Percentiles rank a stretch among this genome's conserved stretches.
These are phyloP conservation scores for Hypoxylon sp. DNA, from an alignment of 2,329 filamentous ascomycete genomes.

Conservation along the genomic window DNA sequence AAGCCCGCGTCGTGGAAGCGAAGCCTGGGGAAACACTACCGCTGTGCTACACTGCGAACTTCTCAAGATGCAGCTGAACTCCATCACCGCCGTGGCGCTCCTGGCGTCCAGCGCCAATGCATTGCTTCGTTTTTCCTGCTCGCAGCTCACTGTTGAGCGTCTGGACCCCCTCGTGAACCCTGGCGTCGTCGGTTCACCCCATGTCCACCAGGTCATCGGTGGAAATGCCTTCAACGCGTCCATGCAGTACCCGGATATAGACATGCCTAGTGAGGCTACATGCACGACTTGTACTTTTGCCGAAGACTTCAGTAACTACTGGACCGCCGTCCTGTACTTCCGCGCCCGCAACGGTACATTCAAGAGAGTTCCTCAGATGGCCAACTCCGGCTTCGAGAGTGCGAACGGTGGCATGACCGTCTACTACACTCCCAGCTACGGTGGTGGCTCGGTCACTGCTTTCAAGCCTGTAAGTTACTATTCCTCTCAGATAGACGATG, in stretches of 20 bases:
- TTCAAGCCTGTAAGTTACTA: constrained; percentile 48
- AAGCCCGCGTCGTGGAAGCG: constrained; percentile 5
- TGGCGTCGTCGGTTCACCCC: constrained; percentile 56
- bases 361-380: constrained; percentile 42
- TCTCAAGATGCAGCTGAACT: constrained; percentile 30
- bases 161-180: constrained; percentile 40
- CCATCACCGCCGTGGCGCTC: constrained; percentile 23
- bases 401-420: constrained; percentile 42
- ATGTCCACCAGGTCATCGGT: constrained; percentile 64
- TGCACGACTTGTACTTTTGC: constrained; percentile 36
- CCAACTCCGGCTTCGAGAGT: constrained; percentile 43
- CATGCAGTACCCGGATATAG: constrained; percentile 32
- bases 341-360: constrained; percentile 46
- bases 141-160: constrained; percentile 56
- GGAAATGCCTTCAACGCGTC: constrained; percentile 50
- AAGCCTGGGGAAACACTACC: constrained; percentile 2
- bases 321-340: constrained; percentile 49
- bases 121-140: constrained; percentile 52
- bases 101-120: constrained; percentile 25
- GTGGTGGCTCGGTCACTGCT: constrained; percentile 49
- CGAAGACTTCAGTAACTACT: constrained; percentile 48
- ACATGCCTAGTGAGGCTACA: constrained; percentile 29
- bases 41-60: background rate
- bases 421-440: constrained; percentile 35
- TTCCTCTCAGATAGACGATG: background rate